These are phyloP conservation scores for Carallia brachiata DNA, from an alignment of 345 rosid species.

Conservation along the genomic window DNA sequence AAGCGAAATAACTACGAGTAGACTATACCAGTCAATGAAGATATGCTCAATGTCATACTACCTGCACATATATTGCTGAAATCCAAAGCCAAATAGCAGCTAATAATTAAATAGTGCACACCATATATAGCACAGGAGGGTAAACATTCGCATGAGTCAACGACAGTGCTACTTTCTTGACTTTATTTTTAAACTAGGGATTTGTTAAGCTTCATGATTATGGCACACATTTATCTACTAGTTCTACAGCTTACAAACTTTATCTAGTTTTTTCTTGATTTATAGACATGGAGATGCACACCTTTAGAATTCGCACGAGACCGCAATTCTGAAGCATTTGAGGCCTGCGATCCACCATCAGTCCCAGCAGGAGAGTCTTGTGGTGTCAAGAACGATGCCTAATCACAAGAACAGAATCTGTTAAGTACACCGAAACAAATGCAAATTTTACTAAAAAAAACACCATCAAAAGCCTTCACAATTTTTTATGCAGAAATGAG, in stretches of 20 bases:
- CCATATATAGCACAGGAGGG: background rate
- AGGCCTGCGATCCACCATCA: conserved; percentile 49
- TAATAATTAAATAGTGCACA: background rate
- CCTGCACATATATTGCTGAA: background rate
- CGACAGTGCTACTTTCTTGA: background rate
- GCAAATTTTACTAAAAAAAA: background rate
- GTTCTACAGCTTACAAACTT: background rate
- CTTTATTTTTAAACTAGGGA: background rate
- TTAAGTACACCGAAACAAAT: background rate
- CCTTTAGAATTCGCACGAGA: conserved; percentile 67
- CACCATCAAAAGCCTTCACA: background rate
- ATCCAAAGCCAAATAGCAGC: conserved; percentile 5
- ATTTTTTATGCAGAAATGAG: background rate
- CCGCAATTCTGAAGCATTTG: conserved; percentile 44
- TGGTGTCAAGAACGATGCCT: conserved; percentile 62
- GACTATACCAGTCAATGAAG: background rate
- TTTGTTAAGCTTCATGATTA: background rate
- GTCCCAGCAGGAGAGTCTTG: conserved; percentile 52
- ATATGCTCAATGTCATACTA: conserved; percentile 6
- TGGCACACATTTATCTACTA: background rate
- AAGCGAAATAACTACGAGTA: conserved; percentile 9
- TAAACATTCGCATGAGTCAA: background rate
- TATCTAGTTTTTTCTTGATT: background rate
- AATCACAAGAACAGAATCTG: conserved; percentile 16
- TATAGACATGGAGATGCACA: conserved; percentile 14